Evolutionary conservation across 352 stramenopile genomes (phyloP), one percentile per base, ranked within the genome.

Genomic region (Elongisporangium anandrum): DNA sequence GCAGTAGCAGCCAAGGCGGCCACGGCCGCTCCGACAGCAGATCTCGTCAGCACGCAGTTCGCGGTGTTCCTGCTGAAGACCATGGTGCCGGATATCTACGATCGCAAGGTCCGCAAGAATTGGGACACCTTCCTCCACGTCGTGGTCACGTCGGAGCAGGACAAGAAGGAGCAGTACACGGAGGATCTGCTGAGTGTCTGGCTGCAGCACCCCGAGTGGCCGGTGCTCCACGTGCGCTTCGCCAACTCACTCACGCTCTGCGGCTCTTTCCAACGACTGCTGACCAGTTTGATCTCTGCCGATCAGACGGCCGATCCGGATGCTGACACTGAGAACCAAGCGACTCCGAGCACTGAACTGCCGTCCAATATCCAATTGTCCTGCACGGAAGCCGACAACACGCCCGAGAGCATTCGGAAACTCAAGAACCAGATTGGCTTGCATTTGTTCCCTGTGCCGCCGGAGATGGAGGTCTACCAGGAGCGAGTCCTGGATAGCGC

Each of bases 111-210:
- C 52, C 65, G 53, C n/a, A 91, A 91, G 59, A 66, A 86, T 60
- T 91, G 81, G 81, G 68, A 89, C 55, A 75, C 76, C 20, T 88
- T 88, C 54, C 64, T 91, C 47, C 81, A 91, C 63, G 75, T 91
- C 1, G 81, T 89, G 2, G 77, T 85, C 34, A 65, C 70, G 10
- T 58, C 60, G 13, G 68, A 83, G 38, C 58, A 75, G 15, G 77
- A 87, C 67, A 76, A 79, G 59, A 72, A 81, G 50, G 62, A 79
- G 49, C 81, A 91, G 64, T 85, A 81, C 54, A 91, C 81, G 20
- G 73, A 84, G 34, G 77, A 91, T 51, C 54, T 91, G 21, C 55
- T 91, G 1, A 55, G 68, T 10, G 58, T 74, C 20, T 91, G 79
- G 79, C 63, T 85, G 17, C 66, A 76, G 22, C 77, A 91, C 50